Conservation (phyloP, 352 stramenopile genomes). For the Peronospora belbahrii region DNA sequence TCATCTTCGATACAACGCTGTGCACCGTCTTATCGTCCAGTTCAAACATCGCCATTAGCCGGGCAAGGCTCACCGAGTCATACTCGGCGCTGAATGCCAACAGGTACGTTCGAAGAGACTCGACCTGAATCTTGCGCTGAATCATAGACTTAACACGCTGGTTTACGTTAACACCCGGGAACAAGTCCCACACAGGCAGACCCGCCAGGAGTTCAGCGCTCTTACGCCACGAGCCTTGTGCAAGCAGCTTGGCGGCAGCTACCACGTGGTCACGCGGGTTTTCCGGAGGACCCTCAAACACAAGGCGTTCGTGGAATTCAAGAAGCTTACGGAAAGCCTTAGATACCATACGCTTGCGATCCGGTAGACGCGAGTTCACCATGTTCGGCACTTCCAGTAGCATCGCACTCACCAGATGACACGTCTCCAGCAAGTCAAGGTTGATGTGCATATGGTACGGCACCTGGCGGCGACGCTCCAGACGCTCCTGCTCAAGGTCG, state of each 20-base stretch:
- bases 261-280: constrained; percentile 97
- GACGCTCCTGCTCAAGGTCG: constrained; percentile 94
- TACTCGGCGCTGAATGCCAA: constrained; percentile 95
- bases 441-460: constrained; percentile 99
- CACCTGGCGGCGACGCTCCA: constrained; percentile 94
- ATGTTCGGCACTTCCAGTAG: constrained; percentile 98
- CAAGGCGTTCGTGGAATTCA: constrained; percentile 84
- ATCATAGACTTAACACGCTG: constrained; percentile 89
- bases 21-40: constrained; percentile 94
- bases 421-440: constrained; percentile 96
- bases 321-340: constrained; percentile 93
- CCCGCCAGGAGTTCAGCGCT: constrained; percentile 81
- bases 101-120: constrained; percentile 94
- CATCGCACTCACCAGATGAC: constrained; percentile 97
- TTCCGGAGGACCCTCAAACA: constrained; percentile 97
- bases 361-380: constrained; percentile 77
- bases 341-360: constrained; percentile 87
- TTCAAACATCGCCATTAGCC: constrained; percentile 97
- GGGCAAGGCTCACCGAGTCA: constrained; percentile 90
- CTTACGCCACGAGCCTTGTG: constrained; percentile 93
- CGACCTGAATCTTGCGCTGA: constrained; percentile 91
- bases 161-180: constrained; percentile 82
- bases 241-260: constrained; percentile 89
- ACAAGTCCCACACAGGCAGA: constrained; percentile 93
- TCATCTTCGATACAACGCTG: constrained; percentile 98